A percentile compares a stretch with the other conserved stretches of the same genome.
phyloP scores from a whole-genome alignment of 2,329 filamentous ascomycete species.

The Xylariaceae sp. region DNA sequence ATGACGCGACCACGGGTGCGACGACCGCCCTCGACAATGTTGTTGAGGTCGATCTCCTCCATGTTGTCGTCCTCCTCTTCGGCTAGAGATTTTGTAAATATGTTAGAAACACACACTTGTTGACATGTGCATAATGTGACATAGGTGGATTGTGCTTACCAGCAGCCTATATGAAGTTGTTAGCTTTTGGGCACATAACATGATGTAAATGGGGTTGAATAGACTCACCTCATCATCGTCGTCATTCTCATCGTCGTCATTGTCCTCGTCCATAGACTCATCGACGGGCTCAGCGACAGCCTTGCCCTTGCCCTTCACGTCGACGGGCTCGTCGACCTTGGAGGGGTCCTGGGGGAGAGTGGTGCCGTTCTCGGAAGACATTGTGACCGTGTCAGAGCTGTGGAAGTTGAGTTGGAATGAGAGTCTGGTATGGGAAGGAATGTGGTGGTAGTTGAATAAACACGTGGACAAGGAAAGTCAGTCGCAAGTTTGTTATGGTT shows the following conservation, averaged over 20 bases:
- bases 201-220: background rate
- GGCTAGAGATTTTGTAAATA: slow-evolving; percentile 36
- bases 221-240: slow-evolving; percentile 54
- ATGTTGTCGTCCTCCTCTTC: slow-evolving; percentile 72
- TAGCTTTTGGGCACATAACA: slow-evolving; percentile 16
- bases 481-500: background rate
- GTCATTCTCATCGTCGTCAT: slow-evolving; percentile 63
- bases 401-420: slow-evolving; percentile 9
- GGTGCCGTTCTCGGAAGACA: slow-evolving; percentile 50
- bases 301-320: slow-evolving; percentile 88
- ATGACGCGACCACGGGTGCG: slow-evolving; percentile 92
- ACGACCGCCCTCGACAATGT: slow-evolving; percentile 75
- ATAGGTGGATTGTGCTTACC: slow-evolving; percentile 22
- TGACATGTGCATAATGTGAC: background rate
- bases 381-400: slow-evolving; percentile 29
- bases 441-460: slow-evolving; percentile 1
- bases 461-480: too few species aligned
- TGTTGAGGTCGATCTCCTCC: slow-evolving; percentile 85
- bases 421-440: slow-evolving; percentile 10
- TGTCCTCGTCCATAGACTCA: slow-evolving; percentile 71
- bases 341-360: slow-evolving; percentile 47
- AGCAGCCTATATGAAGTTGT: slow-evolving; percentile 19
- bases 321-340: slow-evolving; percentile 40
- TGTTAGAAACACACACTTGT: slow-evolving; percentile 3
- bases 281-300: slow-evolving; percentile 58